These are phyloP conservation scores for Erythrobasidium hasegawianum DNA, from an alignment of 1,284 basidiomycete genomes.

Conservation along the genomic window DNA sequence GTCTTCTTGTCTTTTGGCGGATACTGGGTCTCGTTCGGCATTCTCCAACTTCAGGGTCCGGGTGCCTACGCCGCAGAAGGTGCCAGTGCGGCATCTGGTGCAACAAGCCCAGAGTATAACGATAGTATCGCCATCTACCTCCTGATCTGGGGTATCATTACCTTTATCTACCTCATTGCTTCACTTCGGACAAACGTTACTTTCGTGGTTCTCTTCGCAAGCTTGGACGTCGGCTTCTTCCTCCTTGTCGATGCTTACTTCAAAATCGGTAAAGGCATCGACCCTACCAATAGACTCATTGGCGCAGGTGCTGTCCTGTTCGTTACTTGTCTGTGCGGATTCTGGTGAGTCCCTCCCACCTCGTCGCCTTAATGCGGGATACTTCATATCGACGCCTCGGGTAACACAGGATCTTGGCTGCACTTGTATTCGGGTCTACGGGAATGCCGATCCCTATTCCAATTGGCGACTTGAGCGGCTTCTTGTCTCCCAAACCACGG, in stretches of 20 bases:
- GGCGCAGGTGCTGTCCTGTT: constrained; percentile 40
- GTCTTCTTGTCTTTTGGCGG: constrained; percentile 77
- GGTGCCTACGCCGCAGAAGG: constrained; percentile 53
- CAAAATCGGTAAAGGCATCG: constrained; percentile 28
- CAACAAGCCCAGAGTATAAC: neutral
- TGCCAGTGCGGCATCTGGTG: constrained; percentile 35
- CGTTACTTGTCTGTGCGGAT: constrained; percentile 35
- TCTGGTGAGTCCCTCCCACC: neutral
- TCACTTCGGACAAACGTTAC: constrained; percentile 63
- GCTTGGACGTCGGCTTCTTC: constrained; percentile 40
- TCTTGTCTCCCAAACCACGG: constrained; percentile 15
- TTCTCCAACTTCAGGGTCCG: constrained; percentile 46
- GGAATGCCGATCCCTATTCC: constrained; percentile 40
- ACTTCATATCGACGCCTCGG: neutral
- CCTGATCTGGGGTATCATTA: constrained; percentile 43
- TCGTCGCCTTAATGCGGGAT: neutral
- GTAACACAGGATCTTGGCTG: constrained; percentile 2
- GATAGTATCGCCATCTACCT: constrained; percentile 7
- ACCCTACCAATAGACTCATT: constrained; percentile 8
- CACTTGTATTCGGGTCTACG: constrained; percentile 37
- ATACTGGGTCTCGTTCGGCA: constrained; percentile 58
- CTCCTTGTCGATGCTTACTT: constrained; percentile 37
- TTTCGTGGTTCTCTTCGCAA: constrained; percentile 62
- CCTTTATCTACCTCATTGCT: constrained; percentile 56
- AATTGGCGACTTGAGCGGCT: constrained; percentile 38